Conservation (phyloP, 768 basidiomycete species). For the Mycena haematopus region DNA sequence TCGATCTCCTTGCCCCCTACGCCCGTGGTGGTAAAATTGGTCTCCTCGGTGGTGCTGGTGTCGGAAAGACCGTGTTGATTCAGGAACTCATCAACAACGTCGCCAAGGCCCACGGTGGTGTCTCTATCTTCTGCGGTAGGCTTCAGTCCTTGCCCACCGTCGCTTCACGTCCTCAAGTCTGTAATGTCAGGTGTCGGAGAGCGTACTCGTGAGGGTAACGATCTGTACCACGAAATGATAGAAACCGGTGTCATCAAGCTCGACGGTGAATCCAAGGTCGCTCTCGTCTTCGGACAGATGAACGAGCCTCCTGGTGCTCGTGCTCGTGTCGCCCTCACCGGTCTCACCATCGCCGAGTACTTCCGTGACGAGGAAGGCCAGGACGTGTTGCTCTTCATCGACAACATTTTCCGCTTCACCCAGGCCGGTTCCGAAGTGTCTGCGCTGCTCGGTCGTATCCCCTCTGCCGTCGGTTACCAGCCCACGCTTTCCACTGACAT, state of each 20-base stretch:
- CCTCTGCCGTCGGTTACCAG: slow-evolving; percentile 99
- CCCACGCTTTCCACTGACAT: slow-evolving; percentile 99
- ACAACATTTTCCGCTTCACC: slow-evolving; percentile 99
- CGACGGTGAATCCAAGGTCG: slow-evolving; percentile 99
- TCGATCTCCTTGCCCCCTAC: slow-evolving; percentile 98
- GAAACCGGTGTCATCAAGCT: slow-evolving; percentile 99
- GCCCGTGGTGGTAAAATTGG: slow-evolving; percentile 99
- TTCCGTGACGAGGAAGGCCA: slow-evolving; percentile 99
- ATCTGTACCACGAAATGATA: slow-evolving; percentile 99
- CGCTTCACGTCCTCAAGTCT: slow-evolving; percentile 5
- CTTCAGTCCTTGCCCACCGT: slow-evolving; percentile 11
- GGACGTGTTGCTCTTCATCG: slow-evolving; percentile 99
- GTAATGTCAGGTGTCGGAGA: slow-evolving; percentile 88
- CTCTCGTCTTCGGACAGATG: slow-evolving; percentile 99
- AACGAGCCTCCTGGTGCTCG: slow-evolving; percentile 99
- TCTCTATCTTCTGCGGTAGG: slow-evolving; percentile 98
- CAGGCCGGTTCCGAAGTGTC: slow-evolving; percentile 99
- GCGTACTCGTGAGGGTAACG: slow-evolving; percentile 99
- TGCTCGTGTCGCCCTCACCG: slow-evolving; percentile 99
- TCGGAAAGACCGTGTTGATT: slow-evolving; percentile 99
- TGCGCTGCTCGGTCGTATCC: slow-evolving; percentile 99
- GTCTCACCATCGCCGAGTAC: slow-evolving; percentile 99
- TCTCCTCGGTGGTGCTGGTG: slow-evolving; percentile 99
- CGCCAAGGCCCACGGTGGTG: slow-evolving; percentile 99
- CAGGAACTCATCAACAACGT: slow-evolving; percentile 99